Evolutionary conservation across 805 yeast species (phyloP), one percentile per base, ranked within the genome.

Genomic region (Cyberlindnera euphorbiae): DNA sequence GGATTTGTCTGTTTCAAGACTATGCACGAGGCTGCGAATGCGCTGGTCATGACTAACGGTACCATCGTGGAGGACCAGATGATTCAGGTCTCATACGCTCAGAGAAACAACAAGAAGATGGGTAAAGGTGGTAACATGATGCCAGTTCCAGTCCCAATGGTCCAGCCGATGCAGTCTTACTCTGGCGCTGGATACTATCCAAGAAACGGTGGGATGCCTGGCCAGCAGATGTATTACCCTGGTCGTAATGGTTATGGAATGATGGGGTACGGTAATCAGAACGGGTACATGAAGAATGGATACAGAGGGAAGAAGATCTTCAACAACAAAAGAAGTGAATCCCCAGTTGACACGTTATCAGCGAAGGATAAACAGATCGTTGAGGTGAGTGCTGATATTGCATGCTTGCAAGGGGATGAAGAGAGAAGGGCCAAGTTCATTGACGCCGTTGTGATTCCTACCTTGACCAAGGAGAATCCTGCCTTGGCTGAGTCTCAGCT

Each of bases 1-100:
- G 93, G 90, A 32, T 83, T 83, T 62, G 84, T 83, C 31, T 82
- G 86, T 56, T 84, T 67, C 53, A 75, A 73, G 51, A 59, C 62
- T 32, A 76, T 79, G 38, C 67, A 70, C 28, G 71, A 77, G 45
- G 89, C 93, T 12, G 71, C 73, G 35, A 64, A 66, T 49, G 88
- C 93, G 12, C 69, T 80, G 36, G 72, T 73, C 17, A 77, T 71
- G 32, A 77, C 82, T 75, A 72, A 82, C 55, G 80, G 78, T 45
- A 63, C 63, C 46, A 69, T 65, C 41, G 53, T 75, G 39, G 65
- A 65, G 49, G 81, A 78, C 32, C 71, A 70, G 46, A 62, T 61
- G 48, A 59, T 80, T 32, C 71, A 68, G 48, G 87, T 84, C 33
- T 79, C 87, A 25, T 74, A 82, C 59, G 93, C 93, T 16, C 87